Conservation (phyloP, 2,329 filamentous ascomycete genomes). For the Xylariaceae sp. region DNA sequence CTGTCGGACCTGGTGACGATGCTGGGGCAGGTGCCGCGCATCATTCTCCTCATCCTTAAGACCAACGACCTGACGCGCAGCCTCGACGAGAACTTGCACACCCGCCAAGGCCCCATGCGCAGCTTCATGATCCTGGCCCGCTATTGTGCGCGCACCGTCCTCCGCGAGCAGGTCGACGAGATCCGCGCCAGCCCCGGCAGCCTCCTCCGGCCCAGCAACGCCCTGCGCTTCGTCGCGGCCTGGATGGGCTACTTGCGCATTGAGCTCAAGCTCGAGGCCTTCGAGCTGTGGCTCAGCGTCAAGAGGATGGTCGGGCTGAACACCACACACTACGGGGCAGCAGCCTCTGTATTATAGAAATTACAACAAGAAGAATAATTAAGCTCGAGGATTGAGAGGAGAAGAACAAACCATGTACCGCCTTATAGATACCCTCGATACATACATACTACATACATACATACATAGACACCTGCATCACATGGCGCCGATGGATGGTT, state of each 20-base stretch:
- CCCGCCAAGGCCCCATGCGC: slow-evolving; percentile 65
- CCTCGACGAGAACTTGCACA: slow-evolving; percentile 88
- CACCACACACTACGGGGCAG: slow-evolving; percentile 17
- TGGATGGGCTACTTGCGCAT: slow-evolving; percentile 63
- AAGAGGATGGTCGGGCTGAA: slow-evolving; percentile 50
- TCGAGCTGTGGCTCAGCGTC: slow-evolving; percentile 62
- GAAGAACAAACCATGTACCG: no score
- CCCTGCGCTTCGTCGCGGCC: slow-evolving; percentile 55
- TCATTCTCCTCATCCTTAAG: slow-evolving; percentile 94
- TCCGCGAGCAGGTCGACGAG: slow-evolving; percentile 64
- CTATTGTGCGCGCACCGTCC: slow-evolving; percentile 69
- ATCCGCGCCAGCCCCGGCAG: slow-evolving; percentile 54
- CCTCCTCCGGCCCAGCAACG: slow-evolving; percentile 61
- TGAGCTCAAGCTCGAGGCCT: slow-evolving; percentile 63
- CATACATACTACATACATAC: neutral
- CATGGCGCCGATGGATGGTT: no score
- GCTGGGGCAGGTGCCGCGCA: slow-evolving; percentile 83
- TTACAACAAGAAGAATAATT: no score
- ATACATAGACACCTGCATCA: no score
- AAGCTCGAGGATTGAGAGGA: no score
- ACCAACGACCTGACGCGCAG: slow-evolving; percentile 96
- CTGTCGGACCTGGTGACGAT: slow-evolving; percentile 86
- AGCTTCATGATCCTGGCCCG: slow-evolving; percentile 69
- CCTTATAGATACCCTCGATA: no score
- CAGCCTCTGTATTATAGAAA: slow-evolving; percentile 16